Percentiles rank a stretch among this genome's conserved stretches.
phyloP scores from a whole-genome alignment of 2,329 filamentous ascomycete genomes.

The Geosmithia morbida region DNA sequence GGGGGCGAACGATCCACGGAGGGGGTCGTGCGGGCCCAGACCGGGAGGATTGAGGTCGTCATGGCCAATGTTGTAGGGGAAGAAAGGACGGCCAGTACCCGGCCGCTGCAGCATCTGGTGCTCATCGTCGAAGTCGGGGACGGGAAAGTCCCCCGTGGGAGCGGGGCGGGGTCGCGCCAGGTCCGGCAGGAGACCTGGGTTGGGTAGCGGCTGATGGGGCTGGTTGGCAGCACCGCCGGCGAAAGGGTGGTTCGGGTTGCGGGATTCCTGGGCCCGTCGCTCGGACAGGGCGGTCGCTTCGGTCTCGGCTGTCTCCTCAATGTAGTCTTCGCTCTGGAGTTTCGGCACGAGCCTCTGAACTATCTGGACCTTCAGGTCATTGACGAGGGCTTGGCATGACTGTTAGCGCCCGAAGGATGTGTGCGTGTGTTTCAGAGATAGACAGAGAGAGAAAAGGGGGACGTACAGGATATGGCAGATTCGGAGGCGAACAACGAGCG shows the following conservation, averaged over 20 bases:
- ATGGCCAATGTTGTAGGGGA: slow-evolving; percentile 61
- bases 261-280: slow-evolving; percentile 24
- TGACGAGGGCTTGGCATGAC: slow-evolving; percentile 43
- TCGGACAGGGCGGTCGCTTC: slow-evolving; percentile 25
- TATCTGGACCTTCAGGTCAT: slow-evolving; percentile 61
- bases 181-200: slow-evolving; percentile 43
- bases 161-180: slow-evolving; percentile 40
- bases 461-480: slow-evolving; percentile 40
- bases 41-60: slow-evolving; percentile 80
- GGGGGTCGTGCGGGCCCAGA: slow-evolving; percentile 71
- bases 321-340: slow-evolving; percentile 65
- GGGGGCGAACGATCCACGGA: slow-evolving; percentile 51
- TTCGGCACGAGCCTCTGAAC: slow-evolving; percentile 73
- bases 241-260: slow-evolving; percentile 15
- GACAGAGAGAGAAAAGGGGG: neutral
- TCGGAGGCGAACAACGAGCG: slow-evolving; percentile 60
- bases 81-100: slow-evolving; percentile 21
- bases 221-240: slow-evolving; percentile 39
- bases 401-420: neutral
- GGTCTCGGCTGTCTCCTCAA: slow-evolving; percentile 35
- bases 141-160: slow-evolving; percentile 62
- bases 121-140: slow-evolving; percentile 88
- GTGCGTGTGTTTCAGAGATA: too few relatives aligned
- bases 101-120: slow-evolving; percentile 51
- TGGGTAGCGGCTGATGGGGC: slow-evolving; percentile 47